These are phyloP conservation scores for Trichomonas gallinae DNA, from an alignment of 208 protist genomes.

Conservation along the genomic window DNA sequence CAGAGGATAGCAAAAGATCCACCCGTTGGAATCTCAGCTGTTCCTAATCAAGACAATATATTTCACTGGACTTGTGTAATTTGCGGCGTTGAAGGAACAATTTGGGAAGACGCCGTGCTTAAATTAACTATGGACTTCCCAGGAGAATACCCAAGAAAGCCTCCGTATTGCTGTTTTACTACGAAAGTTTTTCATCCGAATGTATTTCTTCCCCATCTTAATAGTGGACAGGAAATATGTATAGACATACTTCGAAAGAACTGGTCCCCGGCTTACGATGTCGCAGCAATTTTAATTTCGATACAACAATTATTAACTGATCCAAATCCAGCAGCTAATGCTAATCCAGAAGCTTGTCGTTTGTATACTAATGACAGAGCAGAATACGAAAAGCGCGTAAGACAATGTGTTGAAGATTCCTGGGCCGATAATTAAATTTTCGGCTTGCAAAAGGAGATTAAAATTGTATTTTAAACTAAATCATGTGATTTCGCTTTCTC, in stretches of 20 bases:
- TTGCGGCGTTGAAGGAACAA: conserved; percentile 48
- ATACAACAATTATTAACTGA: conserved; percentile 97
- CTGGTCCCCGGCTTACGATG: conserved; percentile 90
- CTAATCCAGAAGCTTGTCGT: conserved; percentile 86
- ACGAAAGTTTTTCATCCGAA: conserved; percentile 85
- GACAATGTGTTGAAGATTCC: conserved; percentile 59
- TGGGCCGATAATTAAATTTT: too few relatives aligned
- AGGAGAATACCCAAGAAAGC: conserved; percentile 79
- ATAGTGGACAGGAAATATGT: conserved; percentile 87
- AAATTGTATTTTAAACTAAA: too few relatives aligned
- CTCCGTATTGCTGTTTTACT: conserved; percentile 88
- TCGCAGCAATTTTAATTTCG: conserved; percentile 89
- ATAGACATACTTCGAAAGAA: conserved; percentile 95
- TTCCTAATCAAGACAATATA: conserved; percentile 65
- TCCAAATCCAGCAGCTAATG: conserved; percentile 94
- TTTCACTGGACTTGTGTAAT: conserved; percentile 73
- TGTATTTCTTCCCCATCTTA: conserved; percentile 72
- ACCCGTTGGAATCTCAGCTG: conserved; percentile 60
- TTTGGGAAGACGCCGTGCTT: conserved; percentile 57
- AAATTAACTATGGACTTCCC: conserved; percentile 65
- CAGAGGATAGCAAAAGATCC: conserved; percentile 64
- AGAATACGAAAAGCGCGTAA: conserved; percentile 75
- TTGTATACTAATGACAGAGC: conserved; percentile 68
- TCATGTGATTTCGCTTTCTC: too few relatives aligned
- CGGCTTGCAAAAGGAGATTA: too few relatives aligned